Conservation (phyloP, 2,329 filamentous ascomycete genomes). For the Chaetomium globosum region DNA sequence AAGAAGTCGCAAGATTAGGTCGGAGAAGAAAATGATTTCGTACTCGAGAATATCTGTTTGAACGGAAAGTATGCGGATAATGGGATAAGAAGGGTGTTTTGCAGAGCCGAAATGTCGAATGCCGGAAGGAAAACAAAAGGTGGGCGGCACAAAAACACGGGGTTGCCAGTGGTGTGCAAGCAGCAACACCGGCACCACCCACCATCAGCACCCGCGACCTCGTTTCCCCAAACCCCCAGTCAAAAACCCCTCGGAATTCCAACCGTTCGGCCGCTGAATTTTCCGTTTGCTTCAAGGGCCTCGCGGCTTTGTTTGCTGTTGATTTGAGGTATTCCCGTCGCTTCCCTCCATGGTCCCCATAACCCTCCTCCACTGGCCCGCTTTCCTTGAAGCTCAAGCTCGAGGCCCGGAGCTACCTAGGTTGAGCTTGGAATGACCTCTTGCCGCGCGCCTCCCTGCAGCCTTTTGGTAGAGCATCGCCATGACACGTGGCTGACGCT, state of each 20-base stretch:
- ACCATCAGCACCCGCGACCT: not conserved
- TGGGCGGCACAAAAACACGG: slow-evolving; percentile 33
- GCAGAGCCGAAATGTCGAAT: slow-evolving; percentile 7
- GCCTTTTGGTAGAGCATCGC: not conserved
- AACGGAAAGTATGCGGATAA: slow-evolving; percentile 1
- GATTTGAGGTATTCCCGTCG: not conserved
- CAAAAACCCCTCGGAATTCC: not conserved
- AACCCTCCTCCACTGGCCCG: not conserved
- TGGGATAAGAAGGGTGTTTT: slow-evolving; percentile 9
- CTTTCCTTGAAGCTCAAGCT: not conserved
- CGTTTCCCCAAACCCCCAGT: not conserved
- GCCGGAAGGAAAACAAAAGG: slow-evolving; percentile 32
- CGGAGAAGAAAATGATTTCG: not conserved
- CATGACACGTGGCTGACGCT: slow-evolving; percentile 20
- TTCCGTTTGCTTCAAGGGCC: not conserved
- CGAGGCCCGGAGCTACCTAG: no score
- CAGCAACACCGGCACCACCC: slow-evolving; percentile 23
- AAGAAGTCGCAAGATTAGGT: slow-evolving; percentile 10
- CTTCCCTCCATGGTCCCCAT: not conserved
- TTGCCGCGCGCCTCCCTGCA: slow-evolving; percentile 25
- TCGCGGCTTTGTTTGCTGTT: slow-evolving; percentile 1
- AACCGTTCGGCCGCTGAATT: not conserved
- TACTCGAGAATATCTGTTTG: not conserved
- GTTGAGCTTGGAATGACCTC: not conserved
- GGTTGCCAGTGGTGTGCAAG: slow-evolving; percentile 25